A percentile compares a stretch with the other conserved stretches of the same genome.
Evolutionary conservation across 1,284 basidiomycete species (phyloP).

Genomic region (Xerocomus minutiporus): DNA sequence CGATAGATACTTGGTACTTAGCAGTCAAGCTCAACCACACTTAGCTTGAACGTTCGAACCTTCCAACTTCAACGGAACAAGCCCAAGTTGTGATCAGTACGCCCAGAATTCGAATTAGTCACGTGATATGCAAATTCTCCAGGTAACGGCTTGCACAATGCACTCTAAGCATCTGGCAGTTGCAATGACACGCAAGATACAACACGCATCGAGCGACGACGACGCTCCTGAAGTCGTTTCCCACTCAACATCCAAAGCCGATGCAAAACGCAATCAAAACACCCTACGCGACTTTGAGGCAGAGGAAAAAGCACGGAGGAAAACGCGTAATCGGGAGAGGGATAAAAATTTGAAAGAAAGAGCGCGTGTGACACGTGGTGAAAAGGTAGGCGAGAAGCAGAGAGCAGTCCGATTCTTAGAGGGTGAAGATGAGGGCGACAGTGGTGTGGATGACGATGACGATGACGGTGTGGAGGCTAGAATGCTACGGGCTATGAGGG

Average conservation of each 20-base stretch:
- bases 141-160: too few relatives aligned
- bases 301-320: slow-evolving; percentile 37
- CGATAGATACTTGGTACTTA: too few relatives aligned
- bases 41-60: too few relatives aligned
- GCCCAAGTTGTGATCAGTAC: too few relatives aligned
- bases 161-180: background rate
- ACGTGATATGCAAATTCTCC: too few relatives aligned
- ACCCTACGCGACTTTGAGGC: slow-evolving; percentile 33
- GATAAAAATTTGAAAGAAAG: slow-evolving; percentile 47
- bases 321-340: slow-evolving; percentile 38
- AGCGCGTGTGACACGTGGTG: slow-evolving; percentile 34
- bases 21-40: too few relatives aligned
- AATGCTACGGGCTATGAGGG: slow-evolving; percentile 42
- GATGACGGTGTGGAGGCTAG: slow-evolving; percentile 24
- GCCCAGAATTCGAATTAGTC: too few relatives aligned
- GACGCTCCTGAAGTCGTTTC: slow-evolving; percentile 46
- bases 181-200: slow-evolving; percentile 18
- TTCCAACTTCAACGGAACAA: too few relatives aligned
- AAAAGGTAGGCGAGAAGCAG: slow-evolving; percentile 12
- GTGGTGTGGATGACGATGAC: background rate
- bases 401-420: slow-evolving; percentile 12
- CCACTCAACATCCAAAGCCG: slow-evolving; percentile 39
- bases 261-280: slow-evolving; percentile 33
- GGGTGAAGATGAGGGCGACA: slow-evolving; percentile 16
- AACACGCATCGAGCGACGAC: slow-evolving; percentile 26